These are phyloP conservation scores for Globisporangium paroecandrum DNA, from an alignment of 352 stramenopile species.

Conservation along the genomic window DNA sequence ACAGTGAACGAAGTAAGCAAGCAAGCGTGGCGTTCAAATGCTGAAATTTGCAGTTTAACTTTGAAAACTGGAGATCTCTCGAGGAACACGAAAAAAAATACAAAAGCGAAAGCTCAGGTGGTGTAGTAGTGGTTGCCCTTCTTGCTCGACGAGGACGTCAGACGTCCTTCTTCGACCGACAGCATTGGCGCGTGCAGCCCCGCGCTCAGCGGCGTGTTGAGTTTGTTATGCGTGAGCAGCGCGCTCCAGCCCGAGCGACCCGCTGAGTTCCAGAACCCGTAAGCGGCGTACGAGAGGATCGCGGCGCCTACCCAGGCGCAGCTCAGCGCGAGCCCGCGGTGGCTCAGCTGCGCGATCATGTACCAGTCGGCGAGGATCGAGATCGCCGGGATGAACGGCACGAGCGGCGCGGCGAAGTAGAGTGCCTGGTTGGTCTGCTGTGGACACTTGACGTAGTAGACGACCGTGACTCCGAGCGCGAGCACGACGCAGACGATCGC, in stretches of 20 bases:
- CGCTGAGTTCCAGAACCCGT: conserved; percentile 27
- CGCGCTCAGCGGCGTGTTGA: conserved; percentile 4
- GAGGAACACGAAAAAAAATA: neutral
- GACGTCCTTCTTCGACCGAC: conserved; percentile 6
- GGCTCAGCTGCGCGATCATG: conserved; percentile 47
- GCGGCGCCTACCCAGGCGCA: conserved; percentile 43
- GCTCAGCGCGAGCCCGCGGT: conserved; percentile 31
- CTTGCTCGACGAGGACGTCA: neutral
- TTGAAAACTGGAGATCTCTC: neutral
- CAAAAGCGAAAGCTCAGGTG: neutral
- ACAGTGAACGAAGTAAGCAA: neutral
- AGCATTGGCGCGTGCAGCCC: neutral
- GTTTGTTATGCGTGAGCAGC: neutral
- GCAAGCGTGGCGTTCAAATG: neutral
- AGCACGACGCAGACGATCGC: conserved; percentile 40
- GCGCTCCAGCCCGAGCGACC: conserved; percentile 16
- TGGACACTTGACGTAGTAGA: conserved; percentile 46
- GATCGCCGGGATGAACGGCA: conserved; percentile 59
- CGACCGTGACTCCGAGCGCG: conserved; percentile 30
- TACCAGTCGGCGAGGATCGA: conserved; percentile 71
- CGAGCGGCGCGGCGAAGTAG: conserved; percentile 51
- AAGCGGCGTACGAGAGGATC: conserved; percentile 52
- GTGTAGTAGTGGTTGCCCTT: conserved; percentile 9
- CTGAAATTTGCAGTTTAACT: neutral
- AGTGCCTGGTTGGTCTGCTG: conserved; percentile 25